A percentile compares a stretch with the other conserved stretches of the same genome.
These are phyloP conservation scores for Larix kaempferi DNA, from an alignment of 75 land plant genomes.

Conservation along the genomic window DNA sequence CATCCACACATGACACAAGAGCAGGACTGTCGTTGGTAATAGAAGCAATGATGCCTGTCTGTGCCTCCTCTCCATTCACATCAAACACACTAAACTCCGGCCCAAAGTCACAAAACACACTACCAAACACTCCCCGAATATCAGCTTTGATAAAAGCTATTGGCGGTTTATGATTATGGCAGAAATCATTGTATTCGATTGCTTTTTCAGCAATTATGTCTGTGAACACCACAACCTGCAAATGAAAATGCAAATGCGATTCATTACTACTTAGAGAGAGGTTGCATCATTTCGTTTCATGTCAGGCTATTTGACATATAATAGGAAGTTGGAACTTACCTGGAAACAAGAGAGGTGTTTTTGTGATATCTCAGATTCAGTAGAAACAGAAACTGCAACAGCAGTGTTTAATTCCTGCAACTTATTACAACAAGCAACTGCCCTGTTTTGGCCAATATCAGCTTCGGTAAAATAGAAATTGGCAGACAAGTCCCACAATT, in stretches of 20 bases:
- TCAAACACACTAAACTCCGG: constrained; percentile 84
- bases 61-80: constrained; percentile 96
- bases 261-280: neutral
- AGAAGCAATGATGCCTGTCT: constrained; percentile 91
- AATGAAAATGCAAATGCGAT: no score
- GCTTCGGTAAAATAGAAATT: constrained; percentile 70
- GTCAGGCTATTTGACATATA: neutral
- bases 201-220: constrained; percentile 64
- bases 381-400: constrained; percentile 42
- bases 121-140: constrained; percentile 83
- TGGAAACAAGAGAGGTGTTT: constrained; percentile 57
- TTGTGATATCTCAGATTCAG: constrained; percentile 28
- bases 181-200: constrained; percentile 64
- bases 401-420: constrained; percentile 70
- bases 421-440: constrained; percentile 63
- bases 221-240: constrained; percentile 75
- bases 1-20: constrained; percentile 87
- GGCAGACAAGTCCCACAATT: constrained; percentile 72
- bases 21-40: constrained; percentile 82
- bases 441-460: constrained; percentile 72
- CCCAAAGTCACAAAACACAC: constrained; percentile 93
- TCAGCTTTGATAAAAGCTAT: constrained; percentile 89
- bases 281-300: neutral
- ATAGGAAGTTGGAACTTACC: constrained; percentile 27
- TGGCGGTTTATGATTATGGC: constrained; percentile 75